phyloP scores from a whole-genome alignment of 106 monocot genomes.

The Narthecium ossifragum region DNA sequence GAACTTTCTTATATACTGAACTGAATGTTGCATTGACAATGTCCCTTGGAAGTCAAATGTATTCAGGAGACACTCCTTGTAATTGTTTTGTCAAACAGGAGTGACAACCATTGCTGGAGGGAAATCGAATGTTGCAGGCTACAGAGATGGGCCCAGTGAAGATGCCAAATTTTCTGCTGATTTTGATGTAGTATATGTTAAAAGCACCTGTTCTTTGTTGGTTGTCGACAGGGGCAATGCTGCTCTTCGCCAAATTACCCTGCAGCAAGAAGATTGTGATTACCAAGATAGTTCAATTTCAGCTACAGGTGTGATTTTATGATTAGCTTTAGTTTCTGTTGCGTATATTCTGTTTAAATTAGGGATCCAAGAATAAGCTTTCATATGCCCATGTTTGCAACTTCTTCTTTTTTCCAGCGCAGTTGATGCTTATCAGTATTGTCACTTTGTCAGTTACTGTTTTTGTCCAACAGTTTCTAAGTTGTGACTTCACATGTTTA shows the following conservation, averaged over 20 bases:
- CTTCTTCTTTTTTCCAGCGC: too few relatives aligned
- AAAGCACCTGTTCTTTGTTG: conserved; percentile 75
- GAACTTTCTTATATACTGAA: neutral
- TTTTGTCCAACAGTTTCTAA: too few relatives aligned
- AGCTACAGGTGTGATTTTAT: conserved; percentile 72
- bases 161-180: conserved; percentile 95
- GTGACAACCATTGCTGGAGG: conserved; percentile 98
- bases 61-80: neutral
- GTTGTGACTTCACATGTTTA: too few relatives aligned
- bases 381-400: too few relatives aligned
- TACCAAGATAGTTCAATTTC: conserved; percentile 58
- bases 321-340: too few relatives aligned
- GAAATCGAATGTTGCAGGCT: conserved; percentile 86
- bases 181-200: conserved; percentile 83
- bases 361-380: too few relatives aligned
- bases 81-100: conserved; percentile 35
- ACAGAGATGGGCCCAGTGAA: conserved; percentile 96
- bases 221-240: conserved; percentile 98
- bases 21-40: neutral
- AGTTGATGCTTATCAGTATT: too few relatives aligned
- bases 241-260: conserved; percentile 84
- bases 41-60: too few relatives aligned
- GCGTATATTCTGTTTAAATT: too few relatives aligned
- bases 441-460: too few relatives aligned
- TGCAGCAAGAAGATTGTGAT: conserved; percentile 89